Evolutionary conservation across 805 yeast species (phyloP).

Genomic region (Myxozyma vanderwaltii): DNA sequence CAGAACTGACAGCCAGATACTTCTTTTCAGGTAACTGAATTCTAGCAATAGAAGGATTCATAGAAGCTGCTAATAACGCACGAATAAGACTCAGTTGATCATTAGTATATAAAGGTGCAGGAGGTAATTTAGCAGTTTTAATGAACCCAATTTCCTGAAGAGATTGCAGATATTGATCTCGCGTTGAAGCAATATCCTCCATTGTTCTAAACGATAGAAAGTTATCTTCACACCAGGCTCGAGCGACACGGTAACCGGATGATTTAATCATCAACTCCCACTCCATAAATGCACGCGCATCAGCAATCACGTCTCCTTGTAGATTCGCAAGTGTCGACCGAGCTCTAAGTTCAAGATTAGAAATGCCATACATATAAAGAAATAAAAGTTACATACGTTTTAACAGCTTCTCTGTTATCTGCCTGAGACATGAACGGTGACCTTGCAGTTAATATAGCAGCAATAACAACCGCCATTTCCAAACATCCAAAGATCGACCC

Average conservation of each 20-base stretch:
- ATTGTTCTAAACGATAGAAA: conserved; percentile 63
- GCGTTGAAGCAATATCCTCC: conserved; percentile 70
- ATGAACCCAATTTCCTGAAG: conserved; percentile 78
- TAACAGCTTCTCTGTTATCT: conserved; percentile 68
- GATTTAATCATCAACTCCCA: conserved; percentile 46
- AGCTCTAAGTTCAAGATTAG: conserved; percentile 16
- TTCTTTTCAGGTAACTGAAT: conserved; percentile 83
- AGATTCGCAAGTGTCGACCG: conserved; percentile 44
- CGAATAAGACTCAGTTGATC: conserved; percentile 50
- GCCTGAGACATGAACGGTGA: conserved; percentile 66
- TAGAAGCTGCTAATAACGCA: conserved; percentile 75
- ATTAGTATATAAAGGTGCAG: conserved; percentile 4
- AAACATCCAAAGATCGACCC: conserved; percentile 84
- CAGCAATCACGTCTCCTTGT: conserved; percentile 76
- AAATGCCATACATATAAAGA: conserved; percentile 28
- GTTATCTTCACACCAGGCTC: conserved; percentile 57
- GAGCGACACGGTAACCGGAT: conserved; percentile 24
- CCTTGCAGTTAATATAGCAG: conserved; percentile 73
- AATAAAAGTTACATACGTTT: conserved; percentile 37
- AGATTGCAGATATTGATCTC: conserved; percentile 68
- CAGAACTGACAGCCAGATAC: conserved; percentile 66
- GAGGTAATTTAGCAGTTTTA: conserved; percentile 59
- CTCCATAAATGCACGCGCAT: conserved; percentile 58
- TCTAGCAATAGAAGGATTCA: conserved; percentile 79
- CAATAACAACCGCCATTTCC: conserved; percentile 75